These are phyloP conservation scores for Trypanosoma scelopori DNA, from an alignment of 208 protist species.

Conservation along the genomic window DNA sequence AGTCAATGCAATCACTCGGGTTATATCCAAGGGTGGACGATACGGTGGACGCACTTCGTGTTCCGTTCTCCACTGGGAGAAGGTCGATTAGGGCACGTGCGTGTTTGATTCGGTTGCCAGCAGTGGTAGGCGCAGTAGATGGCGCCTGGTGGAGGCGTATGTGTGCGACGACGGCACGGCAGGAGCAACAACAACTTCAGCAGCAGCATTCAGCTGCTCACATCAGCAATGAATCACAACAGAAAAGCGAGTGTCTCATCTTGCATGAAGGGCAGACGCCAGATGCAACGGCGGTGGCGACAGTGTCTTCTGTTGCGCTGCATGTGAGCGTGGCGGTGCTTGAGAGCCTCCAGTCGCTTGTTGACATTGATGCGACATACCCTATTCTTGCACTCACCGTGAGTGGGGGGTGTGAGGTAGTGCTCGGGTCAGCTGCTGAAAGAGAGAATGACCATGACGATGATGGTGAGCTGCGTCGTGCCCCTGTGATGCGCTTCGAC, in stretches of 20 bases:
- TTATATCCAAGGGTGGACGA: neutral
- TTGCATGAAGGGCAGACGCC: neutral
- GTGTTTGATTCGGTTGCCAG: neutral
- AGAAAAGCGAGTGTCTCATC: neutral
- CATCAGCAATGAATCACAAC: neutral
- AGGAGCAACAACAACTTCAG: too few relatives aligned
- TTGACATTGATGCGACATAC: constrained; percentile 8
- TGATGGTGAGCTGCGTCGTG: constrained; percentile 18
- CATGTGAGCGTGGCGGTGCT: constrained; percentile 39
- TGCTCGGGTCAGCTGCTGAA: constrained; percentile 4
- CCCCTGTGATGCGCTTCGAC: constrained; percentile 44
- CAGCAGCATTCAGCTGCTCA: neutral
- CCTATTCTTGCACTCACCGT: constrained; percentile 15
- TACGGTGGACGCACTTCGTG: neutral
- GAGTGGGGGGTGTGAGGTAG: constrained; percentile 23
- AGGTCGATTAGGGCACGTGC: neutral
- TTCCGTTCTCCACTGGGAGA: neutral
- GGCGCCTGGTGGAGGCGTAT: neutral
- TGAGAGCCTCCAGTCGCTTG: constrained; percentile 6
- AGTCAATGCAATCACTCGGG: neutral
- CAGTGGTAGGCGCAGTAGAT: neutral
- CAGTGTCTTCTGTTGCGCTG: constrained; percentile 43
- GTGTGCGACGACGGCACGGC: too few relatives aligned
- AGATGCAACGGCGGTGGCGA: neutral
- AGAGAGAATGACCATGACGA: neutral